These are phyloP conservation scores for Eugenia klotzschiana DNA, from an alignment of 441 rosid species.

Conservation along the genomic window DNA sequence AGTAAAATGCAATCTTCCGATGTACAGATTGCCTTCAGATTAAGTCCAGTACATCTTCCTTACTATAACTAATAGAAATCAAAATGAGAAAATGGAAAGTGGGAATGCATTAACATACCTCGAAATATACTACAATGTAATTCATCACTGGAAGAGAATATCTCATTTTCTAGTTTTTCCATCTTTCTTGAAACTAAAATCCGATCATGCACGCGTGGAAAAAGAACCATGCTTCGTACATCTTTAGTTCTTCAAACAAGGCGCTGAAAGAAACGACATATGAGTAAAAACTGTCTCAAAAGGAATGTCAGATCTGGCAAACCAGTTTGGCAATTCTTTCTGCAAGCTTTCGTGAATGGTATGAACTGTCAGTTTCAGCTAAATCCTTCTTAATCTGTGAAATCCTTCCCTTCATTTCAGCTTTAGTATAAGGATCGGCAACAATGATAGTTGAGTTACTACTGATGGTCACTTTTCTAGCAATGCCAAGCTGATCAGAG, in stretches of 20 bases:
- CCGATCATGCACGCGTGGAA: neutral
- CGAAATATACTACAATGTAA: no score
- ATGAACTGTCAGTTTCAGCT: conserved; percentile 46
- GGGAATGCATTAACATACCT: no score
- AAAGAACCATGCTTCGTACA: no score
- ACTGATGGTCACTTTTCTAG: conserved; percentile 47
- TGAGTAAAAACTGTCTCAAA: neutral
- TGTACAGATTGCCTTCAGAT: neutral
- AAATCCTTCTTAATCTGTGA: conserved; percentile 76
- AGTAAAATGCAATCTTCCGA: neutral
- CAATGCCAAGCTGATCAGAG: conserved; percentile 79
- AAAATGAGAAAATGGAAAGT: neutral
- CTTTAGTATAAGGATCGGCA: conserved; percentile 63
- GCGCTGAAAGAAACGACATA: neutral
- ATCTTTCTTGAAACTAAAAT: no score
- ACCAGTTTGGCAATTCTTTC: conserved; percentile 92
- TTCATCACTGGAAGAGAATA: no score
- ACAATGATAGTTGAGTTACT: conserved; percentile 68
- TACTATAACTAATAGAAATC: neutral
- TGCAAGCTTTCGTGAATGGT: conserved; percentile 45
- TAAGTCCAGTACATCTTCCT: neutral
- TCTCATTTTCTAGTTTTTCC: no score
- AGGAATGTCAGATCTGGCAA: neutral
- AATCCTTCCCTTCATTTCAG: conserved; percentile 76
- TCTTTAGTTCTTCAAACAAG: neutral